phyloP scores from a whole-genome alignment of 2,329 filamentous ascomycete genomes.

The Acrodontium crateriforme region DNA sequence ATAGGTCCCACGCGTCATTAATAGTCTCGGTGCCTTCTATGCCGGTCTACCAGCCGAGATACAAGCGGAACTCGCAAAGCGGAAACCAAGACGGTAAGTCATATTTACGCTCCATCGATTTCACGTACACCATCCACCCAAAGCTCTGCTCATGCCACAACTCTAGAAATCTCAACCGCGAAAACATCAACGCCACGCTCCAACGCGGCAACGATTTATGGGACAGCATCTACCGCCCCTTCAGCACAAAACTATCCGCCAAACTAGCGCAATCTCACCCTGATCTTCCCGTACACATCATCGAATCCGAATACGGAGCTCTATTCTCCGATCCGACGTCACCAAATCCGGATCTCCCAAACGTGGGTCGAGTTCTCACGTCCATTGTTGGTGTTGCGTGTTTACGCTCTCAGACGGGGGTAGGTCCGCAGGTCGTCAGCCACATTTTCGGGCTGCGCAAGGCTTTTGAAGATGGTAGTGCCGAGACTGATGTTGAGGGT shows the following conservation, averaged over 20 bases:
- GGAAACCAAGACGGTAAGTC: slow-evolving; percentile 11
- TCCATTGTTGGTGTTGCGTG: slow-evolving; percentile 62
- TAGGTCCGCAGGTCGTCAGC: slow-evolving; percentile 67
- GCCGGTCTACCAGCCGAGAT: slow-evolving; percentile 46
- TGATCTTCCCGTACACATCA: slow-evolving; percentile 67
- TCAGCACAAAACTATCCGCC: slow-evolving; percentile 54
- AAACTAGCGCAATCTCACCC: slow-evolving; percentile 66
- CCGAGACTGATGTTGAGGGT: slow-evolving; percentile 41
- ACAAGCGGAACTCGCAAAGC: slow-evolving; percentile 31
- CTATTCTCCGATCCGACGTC: slow-evolving; percentile 54
- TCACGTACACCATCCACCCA: too few relatives aligned
- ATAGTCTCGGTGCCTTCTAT: slow-evolving; percentile 61
- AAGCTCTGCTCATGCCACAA: too few relatives aligned
- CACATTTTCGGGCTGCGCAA: slow-evolving; percentile 73
- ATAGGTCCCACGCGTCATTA: slow-evolving; percentile 67
- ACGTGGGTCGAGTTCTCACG: slow-evolving; percentile 57
- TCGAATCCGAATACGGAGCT: slow-evolving; percentile 59
- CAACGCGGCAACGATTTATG: slow-evolving; percentile 52
- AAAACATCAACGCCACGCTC: slow-evolving; percentile 36
- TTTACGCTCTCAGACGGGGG: slow-evolving; percentile 64
- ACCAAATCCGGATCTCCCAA: slow-evolving; percentile 24
- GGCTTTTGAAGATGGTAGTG: slow-evolving; percentile 52
- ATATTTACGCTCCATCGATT: too few relatives aligned
- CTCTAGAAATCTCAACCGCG: slow-evolving; percentile 27
- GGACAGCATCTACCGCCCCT: slow-evolving; percentile 64